Evolutionary conservation across 202 grass and related monocot genomes (phyloP).

Genomic region (Saccharum hybrid): DNA sequence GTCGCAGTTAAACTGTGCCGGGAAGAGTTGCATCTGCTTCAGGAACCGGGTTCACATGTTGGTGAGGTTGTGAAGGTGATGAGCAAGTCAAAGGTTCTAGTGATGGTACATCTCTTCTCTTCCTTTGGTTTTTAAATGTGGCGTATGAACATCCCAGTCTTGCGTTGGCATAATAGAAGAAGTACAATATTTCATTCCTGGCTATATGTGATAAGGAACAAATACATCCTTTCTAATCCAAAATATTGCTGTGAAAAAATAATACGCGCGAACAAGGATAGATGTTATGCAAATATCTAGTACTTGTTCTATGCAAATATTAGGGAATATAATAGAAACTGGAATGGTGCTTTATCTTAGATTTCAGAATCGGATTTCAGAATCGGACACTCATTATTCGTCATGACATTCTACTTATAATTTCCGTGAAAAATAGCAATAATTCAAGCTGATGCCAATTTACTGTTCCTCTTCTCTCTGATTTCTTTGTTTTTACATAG

Average conservation of each 20-base stretch:
- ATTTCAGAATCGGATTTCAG: neutral
- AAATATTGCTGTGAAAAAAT: neutral
- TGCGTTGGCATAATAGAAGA: neutral
- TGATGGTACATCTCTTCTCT: slow-evolving; percentile 61
- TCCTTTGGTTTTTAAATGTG: neutral
- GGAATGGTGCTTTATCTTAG: neutral
- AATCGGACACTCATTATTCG: neutral
- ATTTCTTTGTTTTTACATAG: neutral
- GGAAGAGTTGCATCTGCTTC: slow-evolving; percentile 89
- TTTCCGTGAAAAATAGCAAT: neutral
- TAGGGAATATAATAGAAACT: neutral
- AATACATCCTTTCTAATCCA: neutral
- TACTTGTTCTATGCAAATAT: neutral
- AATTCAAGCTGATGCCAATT: neutral
- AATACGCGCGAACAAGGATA: neutral
- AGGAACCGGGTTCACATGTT: slow-evolving; percentile 92
- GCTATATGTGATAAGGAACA: neutral
- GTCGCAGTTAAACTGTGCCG: slow-evolving; percentile 79
- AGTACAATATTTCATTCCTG: neutral
- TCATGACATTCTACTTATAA: neutral
- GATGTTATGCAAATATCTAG: neutral
- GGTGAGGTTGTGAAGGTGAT: slow-evolving; percentile 99
- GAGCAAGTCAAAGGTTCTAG: slow-evolving; percentile 98
- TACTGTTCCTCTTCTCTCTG: neutral
- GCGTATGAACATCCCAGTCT: neutral